Evolutionary conservation across 1,284 basidiomycete genomes (phyloP).

Genomic region (Cystobasidium sp.): DNA sequence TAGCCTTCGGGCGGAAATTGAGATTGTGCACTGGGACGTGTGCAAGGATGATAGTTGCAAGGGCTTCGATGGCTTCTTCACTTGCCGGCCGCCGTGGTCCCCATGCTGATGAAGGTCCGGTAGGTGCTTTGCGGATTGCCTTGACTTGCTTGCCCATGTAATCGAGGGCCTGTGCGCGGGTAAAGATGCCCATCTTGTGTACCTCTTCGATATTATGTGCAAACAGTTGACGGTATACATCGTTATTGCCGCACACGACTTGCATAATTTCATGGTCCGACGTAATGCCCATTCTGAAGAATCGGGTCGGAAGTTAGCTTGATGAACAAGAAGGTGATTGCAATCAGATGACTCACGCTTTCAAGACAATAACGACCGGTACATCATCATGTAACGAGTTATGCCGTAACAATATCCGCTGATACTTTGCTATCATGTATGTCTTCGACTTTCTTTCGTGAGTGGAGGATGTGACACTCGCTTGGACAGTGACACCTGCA

Average conservation of each 20-base stretch:
- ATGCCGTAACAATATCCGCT: slow-evolving; percentile 93
- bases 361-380: slow-evolving; percentile 93
- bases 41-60: slow-evolving; percentile 95
- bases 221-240: slow-evolving; percentile 85
- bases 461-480: slow-evolving; percentile 98
- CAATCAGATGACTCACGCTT: slow-evolving; percentile 64
- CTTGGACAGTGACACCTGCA: slow-evolving; percentile 87
- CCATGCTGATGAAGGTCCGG: slow-evolving; percentile 52
- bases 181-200: slow-evolving; percentile 75
- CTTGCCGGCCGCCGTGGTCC: slow-evolving; percentile 77
- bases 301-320: not conserved
- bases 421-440: slow-evolving; percentile 93
- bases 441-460: slow-evolving; percentile 99
- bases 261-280: slow-evolving; percentile 98
- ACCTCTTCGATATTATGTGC: slow-evolving; percentile 93
- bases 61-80: slow-evolving; percentile 94
- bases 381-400: slow-evolving; percentile 98
- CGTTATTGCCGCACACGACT: slow-evolving; percentile 89
- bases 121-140: slow-evolving; percentile 74
- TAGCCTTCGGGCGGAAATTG: slow-evolving; percentile 92
- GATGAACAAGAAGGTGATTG: not conserved
- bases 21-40: slow-evolving; percentile 91
- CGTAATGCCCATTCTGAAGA: slow-evolving; percentile 73
- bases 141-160: slow-evolving; percentile 94
- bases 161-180: slow-evolving; percentile 90